Percentiles rank a stretch among this genome's conserved stretches.
These are phyloP conservation scores for Pseudohalonectria lignicola DNA, from an alignment of 2,329 filamentous ascomycete genomes.

Conservation along the genomic window DNA sequence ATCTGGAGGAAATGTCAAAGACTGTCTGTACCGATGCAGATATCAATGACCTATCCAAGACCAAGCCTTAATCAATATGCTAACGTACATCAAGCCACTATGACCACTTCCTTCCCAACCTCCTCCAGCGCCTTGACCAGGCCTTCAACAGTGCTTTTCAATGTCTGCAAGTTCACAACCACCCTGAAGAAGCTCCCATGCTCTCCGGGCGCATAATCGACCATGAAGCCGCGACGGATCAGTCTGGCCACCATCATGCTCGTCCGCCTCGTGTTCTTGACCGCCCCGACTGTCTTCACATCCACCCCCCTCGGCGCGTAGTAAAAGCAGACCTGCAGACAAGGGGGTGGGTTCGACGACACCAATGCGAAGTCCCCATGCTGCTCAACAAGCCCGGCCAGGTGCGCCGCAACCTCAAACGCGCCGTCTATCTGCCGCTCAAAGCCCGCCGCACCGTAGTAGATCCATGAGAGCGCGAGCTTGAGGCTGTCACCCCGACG, in stretches of 20 bases:
- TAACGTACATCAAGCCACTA: too few species aligned
- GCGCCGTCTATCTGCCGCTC: constrained; percentile 58
- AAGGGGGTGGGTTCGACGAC: constrained; percentile 67
- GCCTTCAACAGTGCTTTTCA: constrained; percentile 37
- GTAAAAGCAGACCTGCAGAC: constrained; percentile 93
- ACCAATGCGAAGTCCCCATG: constrained; percentile 56
- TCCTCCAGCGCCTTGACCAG: constrained; percentile 42
- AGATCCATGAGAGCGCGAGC: constrained; percentile 78
- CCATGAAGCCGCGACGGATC: constrained; percentile 44
- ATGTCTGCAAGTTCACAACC: constrained; percentile 46
- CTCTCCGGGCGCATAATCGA: constrained; percentile 48
- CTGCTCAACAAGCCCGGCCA: constrained; percentile 48
- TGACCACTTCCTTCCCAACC: constrained; percentile 24
- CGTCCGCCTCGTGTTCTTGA: constrained; percentile 37
- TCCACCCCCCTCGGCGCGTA: constrained; percentile 49
- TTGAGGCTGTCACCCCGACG: constrained; percentile 79
- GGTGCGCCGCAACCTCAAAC: constrained; percentile 58
- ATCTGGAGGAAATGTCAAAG: too few species aligned
- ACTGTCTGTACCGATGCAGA: too few species aligned
- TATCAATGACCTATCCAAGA: too few species aligned
- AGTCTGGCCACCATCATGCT: constrained; percentile 35
- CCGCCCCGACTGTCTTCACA: constrained; percentile 23
- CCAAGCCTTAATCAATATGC: too few species aligned
- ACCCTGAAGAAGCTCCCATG: constrained; percentile 47
- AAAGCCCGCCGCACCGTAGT: constrained; percentile 73